Conservation (phyloP, 179 eudicot genomes). For the Beta lomatogona region DNA sequence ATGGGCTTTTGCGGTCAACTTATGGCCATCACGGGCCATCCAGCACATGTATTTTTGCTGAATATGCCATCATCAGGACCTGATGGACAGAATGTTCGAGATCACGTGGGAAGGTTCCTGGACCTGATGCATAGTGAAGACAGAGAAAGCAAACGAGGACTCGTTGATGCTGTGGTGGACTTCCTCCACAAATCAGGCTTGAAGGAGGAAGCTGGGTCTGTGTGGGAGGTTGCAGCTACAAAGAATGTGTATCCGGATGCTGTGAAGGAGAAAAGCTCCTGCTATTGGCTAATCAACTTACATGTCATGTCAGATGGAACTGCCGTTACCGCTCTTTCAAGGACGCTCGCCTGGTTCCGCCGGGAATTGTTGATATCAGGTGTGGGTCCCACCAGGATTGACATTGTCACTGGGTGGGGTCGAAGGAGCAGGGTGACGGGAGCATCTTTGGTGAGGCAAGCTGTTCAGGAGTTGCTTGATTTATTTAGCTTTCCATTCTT, state of each 20-base stretch:
- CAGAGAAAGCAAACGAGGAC: slow-evolving; percentile 91
- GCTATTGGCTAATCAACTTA: slow-evolving; percentile 95
- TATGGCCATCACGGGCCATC: slow-evolving; percentile 90
- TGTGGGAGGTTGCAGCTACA: slow-evolving; percentile 96
- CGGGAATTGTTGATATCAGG: slow-evolving; percentile 64
- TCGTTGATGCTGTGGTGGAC: slow-evolving; percentile 86
- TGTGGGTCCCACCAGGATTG: slow-evolving; percentile 65
- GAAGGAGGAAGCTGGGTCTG: slow-evolving; percentile 95
- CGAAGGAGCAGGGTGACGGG: slow-evolving; percentile 90
- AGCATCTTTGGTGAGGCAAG: slow-evolving; percentile 78
- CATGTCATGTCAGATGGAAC: slow-evolving; percentile 99
- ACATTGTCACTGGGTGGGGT: slow-evolving; percentile 99
- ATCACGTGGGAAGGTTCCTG: slow-evolving; percentile 69
- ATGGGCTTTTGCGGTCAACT: slow-evolving; percentile 79
- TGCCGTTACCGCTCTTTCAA: slow-evolving; percentile 88
- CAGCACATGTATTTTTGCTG: slow-evolving; percentile 76
- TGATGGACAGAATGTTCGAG: slow-evolving; percentile 81
- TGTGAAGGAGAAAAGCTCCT: slow-evolving; percentile 61
- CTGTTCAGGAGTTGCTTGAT: slow-evolving; percentile 77
- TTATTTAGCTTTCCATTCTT: slow-evolving; percentile 74
- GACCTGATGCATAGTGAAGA: slow-evolving; percentile 94
- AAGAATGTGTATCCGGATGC: slow-evolving; percentile 95
- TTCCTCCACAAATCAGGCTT: slow-evolving; percentile 90
- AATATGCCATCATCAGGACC: slow-evolving; percentile 88
- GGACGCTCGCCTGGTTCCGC: slow-evolving; percentile 88